These are phyloP conservation scores for Apiotrichum montevideense DNA, from an alignment of 1,284 basidiomycete genomes.

Conservation along the genomic window DNA sequence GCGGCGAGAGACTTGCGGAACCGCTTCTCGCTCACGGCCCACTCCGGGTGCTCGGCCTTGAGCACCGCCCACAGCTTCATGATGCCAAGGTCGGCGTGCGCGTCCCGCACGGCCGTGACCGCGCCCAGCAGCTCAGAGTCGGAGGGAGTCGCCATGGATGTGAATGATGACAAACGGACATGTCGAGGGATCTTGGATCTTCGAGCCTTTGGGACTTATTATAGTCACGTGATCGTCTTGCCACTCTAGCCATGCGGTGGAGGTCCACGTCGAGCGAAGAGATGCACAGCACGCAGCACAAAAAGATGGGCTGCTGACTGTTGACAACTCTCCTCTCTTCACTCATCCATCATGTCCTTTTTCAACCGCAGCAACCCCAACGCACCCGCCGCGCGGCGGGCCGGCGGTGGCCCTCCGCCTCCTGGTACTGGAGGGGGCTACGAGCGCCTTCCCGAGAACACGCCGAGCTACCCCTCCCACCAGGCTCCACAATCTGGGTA, in stretches of 20 bases:
- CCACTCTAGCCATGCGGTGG: neutral
- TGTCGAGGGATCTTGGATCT: too few relatives aligned
- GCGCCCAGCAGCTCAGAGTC: conserved; percentile 52
- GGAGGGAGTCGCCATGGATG: neutral
- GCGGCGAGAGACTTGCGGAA: conserved; percentile 56
- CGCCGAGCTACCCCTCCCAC: conserved; percentile 2
- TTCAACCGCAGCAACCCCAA: conserved; percentile 43
- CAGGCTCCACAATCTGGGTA: conserved; percentile 7
- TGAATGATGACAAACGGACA: neutral
- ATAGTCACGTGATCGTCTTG: too few relatives aligned
- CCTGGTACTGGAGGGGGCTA: conserved; percentile 21
- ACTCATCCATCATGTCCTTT: conserved; percentile 41
- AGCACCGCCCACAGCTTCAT: conserved; percentile 63
- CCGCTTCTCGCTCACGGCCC: conserved; percentile 75
- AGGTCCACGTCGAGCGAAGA: neutral
- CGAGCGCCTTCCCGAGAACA: conserved; percentile 28
- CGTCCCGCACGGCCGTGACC: conserved; percentile 49
- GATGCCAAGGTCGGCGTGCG: conserved; percentile 61
- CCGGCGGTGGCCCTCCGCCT: conserved; percentile 10
- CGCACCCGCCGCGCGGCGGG: conserved; percentile 34
- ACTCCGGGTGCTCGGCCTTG: conserved; percentile 56
- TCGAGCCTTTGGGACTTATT: too few relatives aligned
- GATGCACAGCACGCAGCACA: too few relatives aligned
- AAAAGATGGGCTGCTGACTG: too few relatives aligned
- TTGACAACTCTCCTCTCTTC: neutral